Base-by-base conservation (phyloP, 2,329 filamentous ascomycete species). In the Fusarium newnesense region DNA sequence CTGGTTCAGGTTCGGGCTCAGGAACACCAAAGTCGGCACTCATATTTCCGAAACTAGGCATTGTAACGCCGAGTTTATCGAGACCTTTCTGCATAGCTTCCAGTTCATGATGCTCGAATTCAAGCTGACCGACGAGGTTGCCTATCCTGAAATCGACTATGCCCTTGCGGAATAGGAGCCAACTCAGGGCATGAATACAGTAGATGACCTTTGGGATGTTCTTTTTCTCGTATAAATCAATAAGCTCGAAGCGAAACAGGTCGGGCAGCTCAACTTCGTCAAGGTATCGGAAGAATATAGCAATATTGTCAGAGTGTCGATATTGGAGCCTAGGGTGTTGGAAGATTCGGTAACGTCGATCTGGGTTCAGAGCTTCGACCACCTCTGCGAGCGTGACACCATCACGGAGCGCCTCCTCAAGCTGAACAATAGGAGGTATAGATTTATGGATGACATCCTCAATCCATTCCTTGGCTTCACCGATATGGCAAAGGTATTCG, bases 131-230 rank as follows among this genome's bases (percentile, higher is more conserved):
- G 63, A 99, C 94, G 47, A 99, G 87, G 78, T 99, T 99, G 21
- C 96, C 96, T 78, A 99, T 99, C 13, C 95, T 92, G 82, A 99
- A 98, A 79, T 95, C 93, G 43, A 98, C 93, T 71, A 98, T 94
- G 3, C 96, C 96, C 81, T 98, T 96, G 54, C 96, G 92, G 82
- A 94, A 98, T 16, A 99, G 87, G n/a, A 99, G 87, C 95, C 96
- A 99, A 80, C 96, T 98, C 24, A 99, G 86, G 0, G 96, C 96
- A 79, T 99, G 96, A 59, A 99, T 96, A 80, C 96, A 99, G 84
- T 99, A 97, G 70, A 99, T 99, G 80, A 98, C 97, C 82, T 98
- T 99, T 8, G 96, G 96, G 3, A 98, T 97, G 78, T 99, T 99
- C 84, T 99, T 99, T 87, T 98, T 99, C 83, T 99, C 97, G 85